These are phyloP conservation scores for Daldinia concentrica DNA, from an alignment of 495 filamentous ascomycete genomes.

Conservation along the genomic window DNA sequence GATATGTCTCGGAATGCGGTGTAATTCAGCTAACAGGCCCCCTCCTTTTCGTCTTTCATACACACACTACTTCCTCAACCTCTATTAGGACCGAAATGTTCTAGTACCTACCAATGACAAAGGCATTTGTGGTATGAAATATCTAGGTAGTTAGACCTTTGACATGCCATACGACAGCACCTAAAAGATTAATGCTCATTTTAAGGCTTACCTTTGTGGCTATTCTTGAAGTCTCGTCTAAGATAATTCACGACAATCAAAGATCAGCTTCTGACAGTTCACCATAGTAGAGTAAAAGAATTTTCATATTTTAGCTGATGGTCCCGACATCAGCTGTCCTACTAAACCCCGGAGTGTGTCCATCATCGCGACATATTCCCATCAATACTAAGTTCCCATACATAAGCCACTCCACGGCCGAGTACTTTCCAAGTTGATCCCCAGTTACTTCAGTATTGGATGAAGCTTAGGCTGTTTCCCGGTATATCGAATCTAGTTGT, in stretches of 20 bases:
- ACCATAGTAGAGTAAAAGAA: constrained; percentile 28
- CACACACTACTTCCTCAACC: not conserved
- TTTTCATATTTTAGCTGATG: constrained; percentile 29
- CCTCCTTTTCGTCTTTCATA: not conserved
- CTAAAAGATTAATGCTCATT: constrained; percentile 18
- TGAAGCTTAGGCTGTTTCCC: not conserved
- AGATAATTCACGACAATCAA: constrained; percentile 41
- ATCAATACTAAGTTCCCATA: not conserved
- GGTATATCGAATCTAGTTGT: not conserved
- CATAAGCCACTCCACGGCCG: not conserved
- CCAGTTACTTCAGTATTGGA: not conserved
- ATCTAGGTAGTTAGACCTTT: constrained; percentile 13
- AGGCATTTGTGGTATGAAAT: constrained; percentile 4
- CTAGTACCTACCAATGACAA: constrained; percentile 4
- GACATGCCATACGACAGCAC: not conserved
- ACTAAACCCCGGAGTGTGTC: constrained; percentile 12
- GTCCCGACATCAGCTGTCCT: constrained; percentile 30
- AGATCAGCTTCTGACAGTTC: constrained; percentile 24
- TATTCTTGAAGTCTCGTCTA: constrained; percentile 22
- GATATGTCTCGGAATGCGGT: not conserved
- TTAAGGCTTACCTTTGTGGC: constrained; percentile 28
- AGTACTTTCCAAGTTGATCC: not conserved
- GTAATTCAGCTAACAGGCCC: not conserved
- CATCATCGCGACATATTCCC: constrained; percentile 6
- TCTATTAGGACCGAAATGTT: not conserved